These are phyloP conservation scores for Cinchona pubescens DNA, from an alignment of 257 asterid genomes.

Conservation along the genomic window DNA sequence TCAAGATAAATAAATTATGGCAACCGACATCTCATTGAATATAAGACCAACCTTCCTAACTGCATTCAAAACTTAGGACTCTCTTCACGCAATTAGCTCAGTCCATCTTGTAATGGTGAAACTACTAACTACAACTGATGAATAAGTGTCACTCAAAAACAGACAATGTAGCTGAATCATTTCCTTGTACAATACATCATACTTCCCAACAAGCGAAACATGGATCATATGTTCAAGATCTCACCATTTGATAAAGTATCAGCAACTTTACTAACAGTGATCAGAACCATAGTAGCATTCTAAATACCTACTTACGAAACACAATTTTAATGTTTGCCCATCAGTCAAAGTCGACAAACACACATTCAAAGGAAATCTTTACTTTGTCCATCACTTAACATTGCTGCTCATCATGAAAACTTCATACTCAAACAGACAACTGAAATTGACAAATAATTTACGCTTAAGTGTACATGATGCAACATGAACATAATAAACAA, in stretches of 20 bases:
- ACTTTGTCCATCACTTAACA: background rate
- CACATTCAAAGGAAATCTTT: background rate
- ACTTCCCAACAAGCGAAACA: conserved; percentile 2
- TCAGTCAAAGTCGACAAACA: background rate
- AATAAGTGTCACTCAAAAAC: conserved; percentile 26
- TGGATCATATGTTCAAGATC: conserved; percentile 9
- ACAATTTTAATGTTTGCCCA: background rate
- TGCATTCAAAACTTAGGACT: conserved; percentile 48
- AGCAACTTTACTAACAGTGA: conserved; percentile 8
- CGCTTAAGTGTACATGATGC: background rate
- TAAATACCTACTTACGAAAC: background rate
- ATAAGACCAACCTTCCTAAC: conserved; percentile 56
- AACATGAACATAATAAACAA: background rate
- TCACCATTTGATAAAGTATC: conserved; percentile 10
- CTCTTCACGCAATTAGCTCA: conserved; percentile 36
- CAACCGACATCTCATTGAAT: conserved; percentile 75
- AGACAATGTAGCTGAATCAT: conserved; percentile 22
- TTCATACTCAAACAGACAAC: background rate
- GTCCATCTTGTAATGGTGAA: conserved; percentile 31
- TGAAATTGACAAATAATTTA: background rate
- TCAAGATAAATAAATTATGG: conserved; percentile 85
- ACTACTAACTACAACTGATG: conserved; percentile 33
- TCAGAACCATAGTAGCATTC: conserved; percentile 1
- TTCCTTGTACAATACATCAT: conserved; percentile 15
- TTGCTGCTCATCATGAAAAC: background rate